Evolutionary conservation across 306 rosid species (phyloP).

Genomic region (Adenanthera pavonina): DNA sequence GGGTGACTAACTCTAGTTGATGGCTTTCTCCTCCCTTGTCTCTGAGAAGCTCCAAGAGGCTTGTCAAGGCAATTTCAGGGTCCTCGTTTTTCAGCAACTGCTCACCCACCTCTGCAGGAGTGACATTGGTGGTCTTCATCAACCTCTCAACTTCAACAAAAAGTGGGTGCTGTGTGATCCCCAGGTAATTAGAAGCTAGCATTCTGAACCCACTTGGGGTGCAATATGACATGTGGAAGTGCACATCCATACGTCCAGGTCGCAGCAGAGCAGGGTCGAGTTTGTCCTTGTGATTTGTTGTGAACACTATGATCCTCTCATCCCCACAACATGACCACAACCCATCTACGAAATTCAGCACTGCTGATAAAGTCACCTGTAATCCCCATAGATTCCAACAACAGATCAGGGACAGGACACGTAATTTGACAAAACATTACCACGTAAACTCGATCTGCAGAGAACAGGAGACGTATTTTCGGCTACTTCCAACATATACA

Average conservation of each 20-base stretch:
- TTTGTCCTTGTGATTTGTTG: constrained; percentile 46
- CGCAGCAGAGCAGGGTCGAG: constrained; percentile 46
- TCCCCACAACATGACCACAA: constrained; percentile 50
- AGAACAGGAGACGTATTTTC: not conserved
- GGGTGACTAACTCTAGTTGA: not conserved
- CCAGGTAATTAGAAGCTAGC: constrained; percentile 40
- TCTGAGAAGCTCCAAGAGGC: constrained; percentile 26
- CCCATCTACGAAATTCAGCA: constrained; percentile 47
- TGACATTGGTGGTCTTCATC: constrained; percentile 32
- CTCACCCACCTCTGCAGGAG: constrained; percentile 54
- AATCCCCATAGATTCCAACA: not conserved
- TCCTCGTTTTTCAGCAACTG: constrained; percentile 39
- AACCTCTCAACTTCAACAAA: constrained; percentile 29
- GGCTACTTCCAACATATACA: too few species aligned
- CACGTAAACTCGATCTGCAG: not conserved
- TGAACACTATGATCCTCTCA: constrained; percentile 45
- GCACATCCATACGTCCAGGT: constrained; percentile 54
- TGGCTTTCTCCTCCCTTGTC: constrained; percentile 2
- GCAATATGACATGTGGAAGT: constrained; percentile 46
- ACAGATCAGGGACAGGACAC: not conserved
- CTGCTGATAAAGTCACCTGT: constrained; percentile 46
- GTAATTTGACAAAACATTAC: too few species aligned
- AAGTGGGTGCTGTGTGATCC: constrained; percentile 42
- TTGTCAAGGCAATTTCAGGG: constrained; percentile 31
- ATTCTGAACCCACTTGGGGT: constrained; percentile 42